A percentile compares a stretch with the other conserved stretches of the same genome.
Conservation (phyloP, 768 basidiomycete species). For the Macrolepiota fuliginosa region DNA sequence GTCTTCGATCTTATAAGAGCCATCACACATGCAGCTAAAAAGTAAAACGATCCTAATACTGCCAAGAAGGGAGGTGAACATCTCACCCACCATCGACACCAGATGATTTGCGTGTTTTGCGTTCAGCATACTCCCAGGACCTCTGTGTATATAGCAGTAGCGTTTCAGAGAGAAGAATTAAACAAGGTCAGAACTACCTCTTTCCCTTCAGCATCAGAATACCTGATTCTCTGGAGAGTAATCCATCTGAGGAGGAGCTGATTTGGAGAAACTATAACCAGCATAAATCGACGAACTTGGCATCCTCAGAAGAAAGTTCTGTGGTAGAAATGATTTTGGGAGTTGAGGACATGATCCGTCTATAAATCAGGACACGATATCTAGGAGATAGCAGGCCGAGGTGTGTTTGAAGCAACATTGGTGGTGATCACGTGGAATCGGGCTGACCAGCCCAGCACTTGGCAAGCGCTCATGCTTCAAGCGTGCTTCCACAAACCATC, state of each 20-base stretch:
- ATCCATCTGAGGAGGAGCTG: constrained; percentile 62
- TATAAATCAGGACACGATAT: too few species aligned
- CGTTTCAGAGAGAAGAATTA: not conserved
- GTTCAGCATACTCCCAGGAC: constrained; percentile 87
- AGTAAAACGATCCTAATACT: not conserved
- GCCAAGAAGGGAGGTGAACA: not conserved
- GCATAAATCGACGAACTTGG: constrained; percentile 39
- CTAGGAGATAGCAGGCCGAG: not conserved
- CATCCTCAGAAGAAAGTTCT: constrained; percentile 51
- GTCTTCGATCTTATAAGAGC: constrained; percentile 77
- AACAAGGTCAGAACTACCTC: constrained; percentile 43
- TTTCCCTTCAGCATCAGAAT: constrained; percentile 73
- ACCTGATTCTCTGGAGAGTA: constrained; percentile 77
- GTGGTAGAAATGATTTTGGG: constrained; percentile 54
- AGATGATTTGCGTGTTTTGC: constrained; percentile 72
- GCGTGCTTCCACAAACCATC: not conserved
- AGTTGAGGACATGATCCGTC: not conserved
- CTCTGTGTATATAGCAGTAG: constrained; percentile 41
- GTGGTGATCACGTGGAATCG: not conserved
- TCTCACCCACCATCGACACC: constrained; percentile 71
- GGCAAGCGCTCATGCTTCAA: not conserved
- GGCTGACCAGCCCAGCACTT: not conserved
- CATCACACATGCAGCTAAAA: constrained; percentile 78
- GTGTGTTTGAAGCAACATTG: not conserved
- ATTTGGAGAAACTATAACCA: not conserved